Evolutionary conservation across 345 rosid species (phyloP).

Genomic region (Hibiscus tridactylites): DNA sequence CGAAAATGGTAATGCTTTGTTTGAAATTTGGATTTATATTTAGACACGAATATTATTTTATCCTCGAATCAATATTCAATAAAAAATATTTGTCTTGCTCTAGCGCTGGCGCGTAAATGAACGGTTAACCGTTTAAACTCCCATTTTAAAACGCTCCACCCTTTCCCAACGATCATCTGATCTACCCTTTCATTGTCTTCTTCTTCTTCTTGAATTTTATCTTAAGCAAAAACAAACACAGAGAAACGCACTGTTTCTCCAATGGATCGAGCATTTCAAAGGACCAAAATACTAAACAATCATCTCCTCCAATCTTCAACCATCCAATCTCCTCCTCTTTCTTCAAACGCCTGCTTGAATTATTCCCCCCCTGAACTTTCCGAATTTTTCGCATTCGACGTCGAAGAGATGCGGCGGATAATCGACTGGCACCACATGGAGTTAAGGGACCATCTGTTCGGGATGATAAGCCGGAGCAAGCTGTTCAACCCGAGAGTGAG

Average conservation of each 20-base stretch:
- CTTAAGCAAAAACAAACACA: background rate
- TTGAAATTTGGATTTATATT: no score
- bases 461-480: conserved; percentile 55
- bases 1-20: no score
- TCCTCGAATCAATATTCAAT: no score
- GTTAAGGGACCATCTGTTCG: conserved; percentile 77
- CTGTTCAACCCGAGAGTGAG: conserved; percentile 58
- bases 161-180: background rate
- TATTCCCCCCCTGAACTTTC: conserved; percentile 65
- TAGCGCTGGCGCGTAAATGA: no score
- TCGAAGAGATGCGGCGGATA: conserved; percentile 54
- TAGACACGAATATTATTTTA: no score
- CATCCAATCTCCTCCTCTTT: conserved; percentile 7
- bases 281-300: conserved; percentile 44
- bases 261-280: conserved; percentile 43
- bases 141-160: background rate
- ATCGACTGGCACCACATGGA: conserved; percentile 60
- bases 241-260: background rate
- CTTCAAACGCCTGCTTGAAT: conserved; percentile 41
- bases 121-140: no score
- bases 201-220: background rate
- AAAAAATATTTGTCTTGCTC: background rate
- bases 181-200: background rate
- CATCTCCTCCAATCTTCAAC: conserved; percentile 37
- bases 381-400: conserved; percentile 44